These are phyloP conservation scores for Colletotrichum tanaceti DNA, from an alignment of 2,329 filamentous ascomycete genomes.

Conservation along the genomic window DNA sequence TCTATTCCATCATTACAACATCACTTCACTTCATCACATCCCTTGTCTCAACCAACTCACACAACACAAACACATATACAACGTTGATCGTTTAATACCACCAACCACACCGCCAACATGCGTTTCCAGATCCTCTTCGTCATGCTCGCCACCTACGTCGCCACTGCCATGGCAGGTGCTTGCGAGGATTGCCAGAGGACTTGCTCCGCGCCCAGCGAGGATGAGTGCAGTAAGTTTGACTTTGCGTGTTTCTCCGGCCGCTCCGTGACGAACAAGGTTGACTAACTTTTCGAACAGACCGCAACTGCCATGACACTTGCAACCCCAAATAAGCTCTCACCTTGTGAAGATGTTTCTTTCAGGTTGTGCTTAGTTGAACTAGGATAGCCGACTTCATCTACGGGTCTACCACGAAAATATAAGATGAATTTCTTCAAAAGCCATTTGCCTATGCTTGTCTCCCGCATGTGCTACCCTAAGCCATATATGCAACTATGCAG, in stretches of 20 bases:
- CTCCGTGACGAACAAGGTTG: not conserved
- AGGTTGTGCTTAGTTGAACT: not conserved
- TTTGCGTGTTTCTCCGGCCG: too few species aligned
- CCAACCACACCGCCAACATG: not conserved
- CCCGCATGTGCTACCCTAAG: too few species aligned
- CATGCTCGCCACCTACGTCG: slow-evolving; percentile 19
- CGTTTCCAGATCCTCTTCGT: slow-evolving; percentile 26
- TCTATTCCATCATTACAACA: not conserved
- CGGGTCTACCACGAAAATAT: too few species aligned
- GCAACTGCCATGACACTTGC: too few species aligned
- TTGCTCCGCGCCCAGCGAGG: slow-evolving; percentile 21
- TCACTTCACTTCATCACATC: not conserved
- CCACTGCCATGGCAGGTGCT: slow-evolving; percentile 16
- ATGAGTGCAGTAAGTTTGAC: slow-evolving; percentile 18
- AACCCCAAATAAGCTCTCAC: too few species aligned
- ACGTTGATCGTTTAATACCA: slow-evolving; percentile 6
- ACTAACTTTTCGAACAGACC: not conserved
- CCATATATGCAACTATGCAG: too few species aligned
- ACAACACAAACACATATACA: not conserved
- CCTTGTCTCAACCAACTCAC: too few species aligned
- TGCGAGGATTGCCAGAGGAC: slow-evolving; percentile 28
- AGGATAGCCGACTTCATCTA: too few species aligned
- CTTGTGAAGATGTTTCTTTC: too few species aligned
- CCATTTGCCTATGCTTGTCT: too few species aligned
- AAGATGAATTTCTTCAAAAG: too few species aligned